Conservation (phyloP, 2,329 filamentous ascomycete species). For the Penicillium brasilianum region DNA sequence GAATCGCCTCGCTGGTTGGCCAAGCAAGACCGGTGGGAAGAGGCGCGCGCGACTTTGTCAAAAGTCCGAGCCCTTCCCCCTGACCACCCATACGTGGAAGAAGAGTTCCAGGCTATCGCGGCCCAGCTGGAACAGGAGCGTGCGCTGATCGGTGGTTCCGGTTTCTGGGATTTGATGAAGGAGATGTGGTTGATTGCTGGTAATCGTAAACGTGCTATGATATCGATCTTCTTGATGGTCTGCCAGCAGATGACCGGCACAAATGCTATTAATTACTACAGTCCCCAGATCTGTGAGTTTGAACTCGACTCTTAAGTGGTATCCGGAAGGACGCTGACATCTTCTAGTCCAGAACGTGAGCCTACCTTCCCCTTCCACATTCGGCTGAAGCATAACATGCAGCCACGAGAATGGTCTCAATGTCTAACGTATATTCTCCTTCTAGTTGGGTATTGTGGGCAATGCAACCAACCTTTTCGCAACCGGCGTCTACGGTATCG, state of each 20-base stretch:
- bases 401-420: neutral
- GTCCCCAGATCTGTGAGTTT: constrained; percentile 68
- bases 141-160: constrained; percentile 58
- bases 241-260: constrained; percentile 60
- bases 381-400: neutral
- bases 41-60: constrained; percentile 62
- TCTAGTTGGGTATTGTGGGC: constrained; percentile 63
- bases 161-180: constrained; percentile 62
- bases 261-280: constrained; percentile 70
- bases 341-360: constrained; percentile 29
- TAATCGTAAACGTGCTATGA: constrained; percentile 59
- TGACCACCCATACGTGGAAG: constrained; percentile 61
- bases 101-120: constrained; percentile 66
- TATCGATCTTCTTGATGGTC: constrained; percentile 60
- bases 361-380: neutral
- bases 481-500: constrained; percentile 74
- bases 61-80: constrained; percentile 61
- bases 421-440: neutral
- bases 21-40: constrained; percentile 70
- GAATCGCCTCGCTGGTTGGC: constrained; percentile 73
- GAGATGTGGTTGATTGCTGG: constrained; percentile 67
- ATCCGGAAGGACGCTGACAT: constrained; percentile 11
- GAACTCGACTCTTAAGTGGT: neutral
- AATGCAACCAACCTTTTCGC: constrained; percentile 69
- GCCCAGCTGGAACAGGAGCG: constrained; percentile 67